phyloP scores from a whole-genome alignment of 2,329 filamentous ascomycete species.

The Ramichloridium luteum region DNA sequence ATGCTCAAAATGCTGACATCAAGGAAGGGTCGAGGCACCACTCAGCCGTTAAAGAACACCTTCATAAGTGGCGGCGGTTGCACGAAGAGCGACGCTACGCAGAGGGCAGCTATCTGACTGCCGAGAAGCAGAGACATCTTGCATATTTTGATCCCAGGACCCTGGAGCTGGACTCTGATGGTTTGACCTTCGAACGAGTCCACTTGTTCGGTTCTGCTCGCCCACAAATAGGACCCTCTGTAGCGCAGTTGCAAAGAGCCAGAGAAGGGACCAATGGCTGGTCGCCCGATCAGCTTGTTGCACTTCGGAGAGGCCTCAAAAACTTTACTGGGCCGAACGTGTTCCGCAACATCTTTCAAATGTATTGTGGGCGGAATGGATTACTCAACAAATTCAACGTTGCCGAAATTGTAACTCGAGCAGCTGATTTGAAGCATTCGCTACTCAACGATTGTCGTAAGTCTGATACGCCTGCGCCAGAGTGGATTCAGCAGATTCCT shows the following conservation, averaged over 20 bases:
- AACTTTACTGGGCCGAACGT: conserved; percentile 15
- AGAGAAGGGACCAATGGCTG: conserved; percentile 19
- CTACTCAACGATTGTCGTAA: conserved; percentile 6
- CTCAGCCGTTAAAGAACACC: too few species aligned
- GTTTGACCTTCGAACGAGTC: conserved; percentile 28
- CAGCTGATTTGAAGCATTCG: conserved; percentile 14
- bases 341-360: conserved; percentile 16
- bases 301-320: conserved; percentile 19
- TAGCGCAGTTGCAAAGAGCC: conserved; percentile 10
- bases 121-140: conserved; percentile 15
- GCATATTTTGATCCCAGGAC: conserved; percentile 6
- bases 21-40: too few species aligned
- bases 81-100: conserved; percentile 14
- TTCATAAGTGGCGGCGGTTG: conserved; percentile 16
- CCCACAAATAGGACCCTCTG: conserved; percentile 19
- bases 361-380: conserved; percentile 13
- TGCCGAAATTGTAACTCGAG: conserved; percentile 22
- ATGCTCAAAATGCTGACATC: too few species aligned
- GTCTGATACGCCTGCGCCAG: conserved; percentile 9
- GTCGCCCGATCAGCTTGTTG: conserved; percentile 21
- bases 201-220: conserved; percentile 21
- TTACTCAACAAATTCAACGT: conserved; percentile 19
- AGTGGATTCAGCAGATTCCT: conserved; percentile 19
- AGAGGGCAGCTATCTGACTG: conserved; percentile 7
- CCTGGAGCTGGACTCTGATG: conserved; percentile 28